Conservation (phyloP, 2,329 filamentous ascomycete genomes). For the Helicocarpus griseus region DNA sequence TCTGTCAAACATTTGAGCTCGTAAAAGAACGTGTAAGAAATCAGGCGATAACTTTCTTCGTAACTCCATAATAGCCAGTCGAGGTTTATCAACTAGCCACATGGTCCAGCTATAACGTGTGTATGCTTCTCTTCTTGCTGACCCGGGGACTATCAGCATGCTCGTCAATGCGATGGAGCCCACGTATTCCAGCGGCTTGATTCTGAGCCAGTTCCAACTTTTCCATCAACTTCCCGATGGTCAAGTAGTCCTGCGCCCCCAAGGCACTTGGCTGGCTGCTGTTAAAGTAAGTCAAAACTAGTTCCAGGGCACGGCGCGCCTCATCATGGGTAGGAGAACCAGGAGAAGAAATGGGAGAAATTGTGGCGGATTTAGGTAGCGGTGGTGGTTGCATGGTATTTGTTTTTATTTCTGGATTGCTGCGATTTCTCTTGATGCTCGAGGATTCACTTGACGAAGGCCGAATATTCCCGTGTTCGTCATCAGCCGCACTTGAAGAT, state of each 20-base stretch:
- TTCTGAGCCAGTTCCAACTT: slow-evolving; percentile 63
- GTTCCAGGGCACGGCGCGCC: slow-evolving; percentile 68
- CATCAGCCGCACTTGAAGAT: slow-evolving; percentile 42
- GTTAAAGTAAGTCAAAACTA: slow-evolving; percentile 73
- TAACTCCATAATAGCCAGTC: background rate
- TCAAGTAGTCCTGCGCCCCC: slow-evolving; percentile 68
- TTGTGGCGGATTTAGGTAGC: slow-evolving; percentile 29
- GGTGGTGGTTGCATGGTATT: slow-evolving; percentile 32
- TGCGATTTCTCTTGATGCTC: slow-evolving; percentile 35
- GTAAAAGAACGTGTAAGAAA: background rate
- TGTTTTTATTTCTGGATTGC: slow-evolving; percentile 35
- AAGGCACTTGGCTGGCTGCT: slow-evolving; percentile 58
- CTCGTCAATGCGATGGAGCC: slow-evolving; percentile 35
- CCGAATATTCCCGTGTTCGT: slow-evolving; percentile 23
- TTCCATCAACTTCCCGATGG: slow-evolving; percentile 73
- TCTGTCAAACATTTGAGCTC: background rate
- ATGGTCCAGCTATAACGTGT: slow-evolving; percentile 22
- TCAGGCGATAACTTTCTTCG: background rate
- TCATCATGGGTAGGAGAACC: slow-evolving; percentile 73
- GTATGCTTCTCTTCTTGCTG: slow-evolving; percentile 39
- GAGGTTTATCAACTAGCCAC: background rate
- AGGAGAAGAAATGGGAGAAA: slow-evolving; percentile 46
- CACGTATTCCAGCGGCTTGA: slow-evolving; percentile 29
- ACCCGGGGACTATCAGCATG: slow-evolving; percentile 31
- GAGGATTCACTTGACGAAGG: slow-evolving; percentile 20